A percentile compares a stretch with the other conserved stretches of the same genome.
Conservation (phyloP, 2,329 filamentous ascomycete species). For the Alternaria rosae region DNA sequence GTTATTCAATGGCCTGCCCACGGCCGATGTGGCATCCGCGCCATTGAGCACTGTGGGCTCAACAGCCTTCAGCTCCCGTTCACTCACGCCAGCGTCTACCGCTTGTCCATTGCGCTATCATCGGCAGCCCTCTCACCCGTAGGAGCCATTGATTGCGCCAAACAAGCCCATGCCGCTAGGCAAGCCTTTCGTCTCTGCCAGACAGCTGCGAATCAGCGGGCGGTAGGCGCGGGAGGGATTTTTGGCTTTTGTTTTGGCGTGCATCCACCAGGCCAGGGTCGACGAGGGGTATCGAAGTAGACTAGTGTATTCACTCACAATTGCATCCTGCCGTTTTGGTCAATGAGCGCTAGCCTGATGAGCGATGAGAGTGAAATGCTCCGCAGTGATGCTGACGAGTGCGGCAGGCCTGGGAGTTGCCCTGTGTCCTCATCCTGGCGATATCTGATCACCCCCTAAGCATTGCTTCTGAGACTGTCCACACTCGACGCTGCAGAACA, state of each 20-base stretch:
- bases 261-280: constrained; percentile 25
- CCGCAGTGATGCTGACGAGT: constrained; percentile 25
- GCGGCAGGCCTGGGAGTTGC: constrained; percentile 21
- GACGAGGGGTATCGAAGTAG: constrained; percentile 14
- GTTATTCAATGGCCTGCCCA: constrained; percentile 15
- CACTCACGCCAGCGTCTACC: constrained; percentile 22
- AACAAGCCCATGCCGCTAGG: constrained; percentile 25
- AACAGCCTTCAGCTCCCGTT: constrained; percentile 12
- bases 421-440: constrained; percentile 16
- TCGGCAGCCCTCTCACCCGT: constrained; percentile 29
- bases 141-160: constrained; percentile 21
- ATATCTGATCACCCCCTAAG: not conserved
- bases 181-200: constrained; percentile 24
- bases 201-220: constrained; percentile 37
- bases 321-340: constrained; percentile 35
- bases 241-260: constrained; percentile 37
- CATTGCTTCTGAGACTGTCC: constrained; percentile 10
- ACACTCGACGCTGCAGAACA: constrained; percentile 11
- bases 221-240: constrained; percentile 36
- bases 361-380: constrained; percentile 25
- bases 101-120: constrained; percentile 18
- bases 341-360: constrained; percentile 25
- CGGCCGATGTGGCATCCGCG: constrained; percentile 25
- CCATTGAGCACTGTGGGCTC: constrained; percentile 14
- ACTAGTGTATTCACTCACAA: constrained; percentile 29